Base-by-base conservation (phyloP, 345 rosid genomes). In the Gossypium anomalum region DNA sequence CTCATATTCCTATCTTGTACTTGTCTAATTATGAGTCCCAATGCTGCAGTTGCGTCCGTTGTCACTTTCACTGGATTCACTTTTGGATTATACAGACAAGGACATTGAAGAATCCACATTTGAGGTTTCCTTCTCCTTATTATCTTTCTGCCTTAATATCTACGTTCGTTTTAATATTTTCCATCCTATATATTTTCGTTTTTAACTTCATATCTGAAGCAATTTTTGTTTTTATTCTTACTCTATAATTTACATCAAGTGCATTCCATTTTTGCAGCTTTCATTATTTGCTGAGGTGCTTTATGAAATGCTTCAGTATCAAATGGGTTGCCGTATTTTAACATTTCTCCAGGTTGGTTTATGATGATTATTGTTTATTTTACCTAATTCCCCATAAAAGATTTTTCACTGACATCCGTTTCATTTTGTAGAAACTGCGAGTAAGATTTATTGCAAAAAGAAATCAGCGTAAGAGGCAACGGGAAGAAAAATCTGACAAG, bases 301-400 rank as follows among this genome's bases (percentile, higher is more conserved):
- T 23, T 88, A 85, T 81, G 99, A 96, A 85, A 90, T 90, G 98
- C 92, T 96, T 71, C 97, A 96, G 81, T 83, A 89, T 84, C 93
- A 93, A 87, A 96, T 93, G 97, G 97, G 98, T 68, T 88, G 84
- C 75, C 89, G 92, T 51, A 81, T 96, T 67, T 84, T 89, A 59
- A 74, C 83, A 51, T 96, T 93, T 88, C 92, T 96, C 73, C 89
- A 87, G 98, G 98, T 90, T 82, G 48, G 85, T 84, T 79, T 56
- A 44, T 75, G 55, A 44, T 66, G 73, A 19, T 59, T 29, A 7
- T 23, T 38, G 52, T 55, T 25, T 73, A 34, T 62, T 20, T 73
- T 25, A 17, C 47, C 71, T 58, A 20, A 56, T 72, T 76, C 71
- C 49, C 66, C 66, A 34, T 71, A 57, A 9, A 43, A 48, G 58